phyloP scores from a whole-genome alignment of 768 basidiomycete genomes.

The Naganishia kalamii region DNA sequence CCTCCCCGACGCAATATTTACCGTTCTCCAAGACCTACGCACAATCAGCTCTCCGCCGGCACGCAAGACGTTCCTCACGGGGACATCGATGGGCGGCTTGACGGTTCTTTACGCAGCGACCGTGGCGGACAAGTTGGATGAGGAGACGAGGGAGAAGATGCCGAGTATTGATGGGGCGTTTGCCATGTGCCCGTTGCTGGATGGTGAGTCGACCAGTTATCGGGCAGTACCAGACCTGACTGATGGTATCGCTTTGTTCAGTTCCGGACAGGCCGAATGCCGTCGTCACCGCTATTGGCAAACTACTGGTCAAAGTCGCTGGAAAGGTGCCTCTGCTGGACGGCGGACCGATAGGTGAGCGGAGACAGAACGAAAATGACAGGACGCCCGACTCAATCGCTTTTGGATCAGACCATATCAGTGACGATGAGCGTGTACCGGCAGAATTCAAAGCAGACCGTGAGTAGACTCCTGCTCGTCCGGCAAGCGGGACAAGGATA shows the following conservation, averaged over 20 bases:
- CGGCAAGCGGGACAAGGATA: neutral
- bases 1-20: conserved; percentile 7
- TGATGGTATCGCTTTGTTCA: neutral
- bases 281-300: neutral
- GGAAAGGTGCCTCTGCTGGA: neutral
- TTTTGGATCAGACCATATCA: neutral
- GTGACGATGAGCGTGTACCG: conserved; percentile 6
- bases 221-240: neutral
- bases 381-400: neutral
- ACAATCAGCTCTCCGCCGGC: neutral
- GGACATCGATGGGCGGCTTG: conserved; percentile 15
- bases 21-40: conserved; percentile 7
- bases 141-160: conserved; percentile 3
- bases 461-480: neutral
- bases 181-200: conserved; percentile 13
- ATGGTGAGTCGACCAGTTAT: neutral
- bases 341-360: neutral
- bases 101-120: conserved; percentile 13
- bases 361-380: neutral
- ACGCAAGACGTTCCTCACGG: conserved; percentile 17
- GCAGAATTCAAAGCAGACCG: conserved; percentile 8
- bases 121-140: neutral
- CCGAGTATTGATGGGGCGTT: conserved; percentile 2
- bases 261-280: conserved; percentile 6
- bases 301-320: neutral